Base-by-base conservation (phyloP, 768 basidiomycete genomes). In the Lactarius deliciosus region DNA sequence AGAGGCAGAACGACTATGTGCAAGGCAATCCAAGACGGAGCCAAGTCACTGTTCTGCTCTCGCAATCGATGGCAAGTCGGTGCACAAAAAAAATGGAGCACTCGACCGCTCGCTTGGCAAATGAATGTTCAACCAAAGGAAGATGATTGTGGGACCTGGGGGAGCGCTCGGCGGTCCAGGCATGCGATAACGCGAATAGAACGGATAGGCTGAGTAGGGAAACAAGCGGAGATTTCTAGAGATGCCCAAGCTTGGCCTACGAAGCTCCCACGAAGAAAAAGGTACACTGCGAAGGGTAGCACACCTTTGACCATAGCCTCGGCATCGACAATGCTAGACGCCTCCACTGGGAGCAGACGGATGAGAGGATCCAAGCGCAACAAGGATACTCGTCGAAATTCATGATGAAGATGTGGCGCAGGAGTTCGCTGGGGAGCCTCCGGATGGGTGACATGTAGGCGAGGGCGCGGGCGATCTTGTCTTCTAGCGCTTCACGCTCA, bases 401-500 rank as follows among this genome's bases (percentile, higher is more conserved):
- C 76, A 84, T 83, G 68, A 85, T 73, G 73, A 93, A 93, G 71
- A 93, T 85, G 65, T 86, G 83, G 62, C 87, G 81, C 59, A 92
- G 80, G n/a, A 93, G 77, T 70, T 93, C 91, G 43, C 82, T 77
- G 1, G 91, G 91, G 30, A 93, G 79, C 50, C 88, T 79, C 34
- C 87, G 80, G 68, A 92, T 86, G 38, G 90, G 90, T 13, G 90
- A 84, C 64, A 92, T 80, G 72, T 90, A 92, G 1, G 87, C 87
- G 74, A 81, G 77, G 4, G 86, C 82, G 28, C 77, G 78, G 34
- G 76, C 74, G 45, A 86, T 78, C 53, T 79, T 78, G 32, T 82
- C 77, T 72, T 88, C 82, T 25, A 90, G 69, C 7, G 65, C 72
- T 18, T 72, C 74, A 57, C 81, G 83, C 71, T 89, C 83, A 43